phyloP scores from a whole-genome alignment of 352 stramenopile genomes.

The Globisporangium recalcitrans region DNA sequence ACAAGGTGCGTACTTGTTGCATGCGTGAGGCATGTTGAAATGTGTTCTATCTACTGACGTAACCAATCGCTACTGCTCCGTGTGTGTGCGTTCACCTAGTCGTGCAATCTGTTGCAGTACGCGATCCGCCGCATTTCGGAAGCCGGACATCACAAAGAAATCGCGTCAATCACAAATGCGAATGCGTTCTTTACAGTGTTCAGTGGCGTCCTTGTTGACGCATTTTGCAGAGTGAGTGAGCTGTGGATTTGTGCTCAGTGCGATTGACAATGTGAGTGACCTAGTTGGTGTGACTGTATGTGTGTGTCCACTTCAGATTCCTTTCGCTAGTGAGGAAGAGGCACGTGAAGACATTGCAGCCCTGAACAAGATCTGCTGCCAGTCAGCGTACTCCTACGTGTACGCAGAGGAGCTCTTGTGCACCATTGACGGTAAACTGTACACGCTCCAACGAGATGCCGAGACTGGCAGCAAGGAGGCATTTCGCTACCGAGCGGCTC shows the following conservation, averaged over 20 bases:
- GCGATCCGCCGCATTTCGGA: conserved; percentile 83
- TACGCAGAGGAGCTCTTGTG: conserved; percentile 76
- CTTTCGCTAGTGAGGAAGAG: conserved; percentile 78
- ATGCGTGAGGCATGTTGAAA: background rate
- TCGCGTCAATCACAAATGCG: conserved; percentile 78
- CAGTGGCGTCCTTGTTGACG: conserved; percentile 71
- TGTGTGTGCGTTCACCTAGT: conserved; percentile 25
- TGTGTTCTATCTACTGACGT: background rate
- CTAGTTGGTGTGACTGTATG: background rate
- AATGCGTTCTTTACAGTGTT: conserved; percentile 86
- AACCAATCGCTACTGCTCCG: background rate
- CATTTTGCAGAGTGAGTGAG: conserved; percentile 60
- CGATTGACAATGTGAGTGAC: background rate
- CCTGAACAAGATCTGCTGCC: conserved; percentile 80
- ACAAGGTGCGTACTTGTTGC: conserved; percentile 49
- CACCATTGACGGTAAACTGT: conserved; percentile 67
- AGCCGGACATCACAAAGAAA: conserved; percentile 84
- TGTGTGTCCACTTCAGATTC: conserved; percentile 38
- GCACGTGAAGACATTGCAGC: conserved; percentile 60
- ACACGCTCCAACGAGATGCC: conserved; percentile 38
- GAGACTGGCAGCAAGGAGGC: conserved; percentile 24
- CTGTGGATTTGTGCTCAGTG: background rate
- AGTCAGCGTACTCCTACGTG: conserved; percentile 81
- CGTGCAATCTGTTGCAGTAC: conserved; percentile 79
- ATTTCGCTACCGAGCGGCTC: conserved; percentile 45